Base-by-base conservation (phyloP, 108 stramenopile species). In the Epipyxis sp. region DNA sequence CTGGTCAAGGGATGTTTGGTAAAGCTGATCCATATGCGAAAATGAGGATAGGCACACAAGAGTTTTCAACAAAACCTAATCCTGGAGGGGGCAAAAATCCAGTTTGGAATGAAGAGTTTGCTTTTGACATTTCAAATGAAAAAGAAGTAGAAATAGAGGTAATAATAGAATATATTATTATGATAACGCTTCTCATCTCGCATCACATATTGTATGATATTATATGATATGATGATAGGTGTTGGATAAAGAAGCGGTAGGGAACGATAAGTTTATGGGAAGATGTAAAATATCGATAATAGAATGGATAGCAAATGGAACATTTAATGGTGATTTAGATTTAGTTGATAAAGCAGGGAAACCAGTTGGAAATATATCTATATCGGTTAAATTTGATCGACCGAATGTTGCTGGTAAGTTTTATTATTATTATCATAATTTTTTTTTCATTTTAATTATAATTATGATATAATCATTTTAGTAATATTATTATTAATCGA, bases 261-360 rank as follows among this genome's bases (percentile, higher is more conserved):
- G 92, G 35, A 86, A 86, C 25, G 91, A 92, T 81, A 92, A 91
- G 77, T 90, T 91, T 61, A 91, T 92, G 90, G 92, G 92, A 6
- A 80, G 59, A 35, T 87, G 89, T 6, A 87, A 87, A 69, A 89
- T 91, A 29, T 83, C 87, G 39, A 91, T 92, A 67, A 82, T 92
- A 59, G 92, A 92, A 30, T 91, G 91, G 92, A 86, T 92, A 3
- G 90, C 91, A 0, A 86, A 85, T 59, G 90, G 91, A 29, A 76
- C 77, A 34, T 92, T 89, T 71, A 78, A 90, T 78, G 92, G 91
- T 20, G 85, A 89, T 30, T 80, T 92, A 30, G 88, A 90, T 40
- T 76, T 92, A 59, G 59, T 89, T 29, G 92, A 92, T 74, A 90
- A 87, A 62, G 79, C 78, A 39, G 81, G 87, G 35, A 79, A 74